phyloP scores from a whole-genome alignment of 75 land plant species.

The Isoetes taiwanensis region DNA sequence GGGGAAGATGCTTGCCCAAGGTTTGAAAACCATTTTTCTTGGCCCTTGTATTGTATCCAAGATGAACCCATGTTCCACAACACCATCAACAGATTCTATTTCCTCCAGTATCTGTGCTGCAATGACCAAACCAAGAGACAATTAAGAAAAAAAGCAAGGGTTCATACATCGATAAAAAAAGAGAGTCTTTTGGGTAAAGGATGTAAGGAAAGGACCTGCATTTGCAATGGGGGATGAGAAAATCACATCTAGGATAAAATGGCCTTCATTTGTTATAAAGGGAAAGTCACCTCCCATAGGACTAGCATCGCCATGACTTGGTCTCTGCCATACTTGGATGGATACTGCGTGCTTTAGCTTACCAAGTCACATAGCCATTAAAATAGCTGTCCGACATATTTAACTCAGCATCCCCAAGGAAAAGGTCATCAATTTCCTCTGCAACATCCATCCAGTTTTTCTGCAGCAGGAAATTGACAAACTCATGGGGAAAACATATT shows the following conservation, averaged over 20 bases:
- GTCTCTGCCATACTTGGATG: conserved; percentile 64
- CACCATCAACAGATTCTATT: conserved; percentile 15
- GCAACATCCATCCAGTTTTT: conserved; percentile 55
- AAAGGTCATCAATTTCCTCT: conserved; percentile 67
- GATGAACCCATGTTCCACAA: conserved; percentile 18
- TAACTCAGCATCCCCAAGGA: conserved; percentile 68
- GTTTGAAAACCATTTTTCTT: too few relatives aligned
- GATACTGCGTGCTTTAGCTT: too few relatives aligned
- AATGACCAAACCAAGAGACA: too few relatives aligned
- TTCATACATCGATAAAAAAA: too few relatives aligned
- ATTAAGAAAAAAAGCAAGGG: too few relatives aligned
- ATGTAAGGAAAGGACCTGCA: conserved; percentile 36
- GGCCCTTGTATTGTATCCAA: too few relatives aligned
- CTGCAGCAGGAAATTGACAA: conserved; percentile 16
- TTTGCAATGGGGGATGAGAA: conserved; percentile 46
- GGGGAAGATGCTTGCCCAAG: too few relatives aligned
- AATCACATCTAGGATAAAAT: conserved; percentile 53
- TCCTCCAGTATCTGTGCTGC: conserved; percentile 15
- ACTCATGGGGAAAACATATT: not conserved
- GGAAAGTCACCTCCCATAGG: conserved; percentile 56
- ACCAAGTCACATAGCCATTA: not conserved
- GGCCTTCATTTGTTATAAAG: conserved; percentile 49
- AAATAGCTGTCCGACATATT: not conserved
- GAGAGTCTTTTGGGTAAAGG: too few relatives aligned
- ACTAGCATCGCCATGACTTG: conserved; percentile 43